A percentile compares a stretch with the other conserved stretches of the same genome.
phyloP scores from a whole-genome alignment of 106 monocot genomes.

The Acanthochlamys bracteata region DNA sequence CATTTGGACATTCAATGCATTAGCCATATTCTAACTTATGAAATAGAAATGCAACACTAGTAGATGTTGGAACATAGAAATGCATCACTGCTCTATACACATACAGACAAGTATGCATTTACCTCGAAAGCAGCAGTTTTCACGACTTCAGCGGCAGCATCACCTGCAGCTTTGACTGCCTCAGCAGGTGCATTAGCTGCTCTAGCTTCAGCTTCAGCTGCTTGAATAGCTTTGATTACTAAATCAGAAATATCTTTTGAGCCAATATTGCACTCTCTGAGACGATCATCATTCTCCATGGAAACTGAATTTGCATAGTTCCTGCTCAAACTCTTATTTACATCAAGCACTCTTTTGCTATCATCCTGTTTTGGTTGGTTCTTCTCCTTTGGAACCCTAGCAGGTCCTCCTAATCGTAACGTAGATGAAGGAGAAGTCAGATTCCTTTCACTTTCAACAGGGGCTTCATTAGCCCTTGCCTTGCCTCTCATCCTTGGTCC shows the following conservation, averaged over 20 bases:
- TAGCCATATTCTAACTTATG: background rate
- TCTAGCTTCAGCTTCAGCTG: conserved; percentile 88
- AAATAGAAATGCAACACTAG: background rate
- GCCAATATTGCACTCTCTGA: conserved; percentile 61
- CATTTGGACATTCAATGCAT: background rate
- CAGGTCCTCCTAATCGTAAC: conserved; percentile 17
- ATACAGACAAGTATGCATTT: conserved; percentile 10
- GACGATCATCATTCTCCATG: conserved; percentile 52
- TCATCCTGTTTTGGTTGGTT: conserved; percentile 36
- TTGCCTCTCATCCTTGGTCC: conserved; percentile 52
- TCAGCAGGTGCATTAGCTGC: conserved; percentile 79
- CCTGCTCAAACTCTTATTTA: conserved; percentile 18
- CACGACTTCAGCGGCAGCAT: conserved; percentile 95
- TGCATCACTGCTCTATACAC: too few relatives aligned
- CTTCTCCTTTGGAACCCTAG: conserved; percentile 29
- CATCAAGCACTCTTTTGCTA: conserved; percentile 22
- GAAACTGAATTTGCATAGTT: conserved; percentile 12
- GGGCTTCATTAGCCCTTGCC: conserved; percentile 39
- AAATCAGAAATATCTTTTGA: conserved; percentile 76
- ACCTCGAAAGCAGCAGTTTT: conserved; percentile 83
- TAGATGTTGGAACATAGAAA: too few relatives aligned
- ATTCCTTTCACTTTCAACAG: conserved; percentile 47
- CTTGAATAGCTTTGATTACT: conserved; percentile 67
- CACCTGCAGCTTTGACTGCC: conserved; percentile 87
- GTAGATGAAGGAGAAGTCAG: conserved; percentile 38